Conservation (phyloP, 2,329 filamentous ascomycete species). For the Arthrobotrys entomopaga region DNA sequence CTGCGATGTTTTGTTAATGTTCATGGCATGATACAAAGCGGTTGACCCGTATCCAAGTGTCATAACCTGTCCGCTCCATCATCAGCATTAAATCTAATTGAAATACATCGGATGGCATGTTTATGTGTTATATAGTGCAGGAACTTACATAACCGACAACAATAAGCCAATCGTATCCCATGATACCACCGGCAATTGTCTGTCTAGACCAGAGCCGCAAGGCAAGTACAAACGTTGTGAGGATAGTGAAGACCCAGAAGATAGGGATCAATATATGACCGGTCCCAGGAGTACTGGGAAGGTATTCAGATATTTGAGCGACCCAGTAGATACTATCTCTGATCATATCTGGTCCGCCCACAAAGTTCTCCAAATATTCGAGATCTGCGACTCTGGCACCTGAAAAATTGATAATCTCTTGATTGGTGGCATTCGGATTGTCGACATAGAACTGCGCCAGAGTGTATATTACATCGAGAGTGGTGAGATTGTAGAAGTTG, state of each 20-base stretch:
- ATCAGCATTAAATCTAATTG: neutral
- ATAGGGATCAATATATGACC: slow-evolving; percentile 34
- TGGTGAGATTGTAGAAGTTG: slow-evolving; percentile 34
- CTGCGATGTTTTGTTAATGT: slow-evolving; percentile 43
- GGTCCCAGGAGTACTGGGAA: slow-evolving; percentile 20
- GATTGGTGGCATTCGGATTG: slow-evolving; percentile 35
- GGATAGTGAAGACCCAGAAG: slow-evolving; percentile 41
- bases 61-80: slow-evolving; percentile 21
- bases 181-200: slow-evolving; percentile 44
- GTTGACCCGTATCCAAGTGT: slow-evolving; percentile 30
- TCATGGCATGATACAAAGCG: slow-evolving; percentile 43
- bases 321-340: slow-evolving; percentile 47
- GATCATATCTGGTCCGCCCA: slow-evolving; percentile 15
- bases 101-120: neutral
- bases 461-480: slow-evolving; percentile 36
- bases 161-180: slow-evolving; percentile 50
- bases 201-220: slow-evolving; percentile 42
- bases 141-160: slow-evolving; percentile 47
- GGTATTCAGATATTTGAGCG: slow-evolving; percentile 10
- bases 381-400: slow-evolving; percentile 31
- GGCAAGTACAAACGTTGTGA: slow-evolving; percentile 39
- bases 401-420: slow-evolving; percentile 26
- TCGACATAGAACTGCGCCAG: slow-evolving; percentile 24
- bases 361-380: neutral
- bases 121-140: neutral